Evolutionary conservation across 1,139 yeast genomes (phyloP), one percentile per base, ranked within the genome.

Genomic region (Eremothecium cymbalariae): DNA sequence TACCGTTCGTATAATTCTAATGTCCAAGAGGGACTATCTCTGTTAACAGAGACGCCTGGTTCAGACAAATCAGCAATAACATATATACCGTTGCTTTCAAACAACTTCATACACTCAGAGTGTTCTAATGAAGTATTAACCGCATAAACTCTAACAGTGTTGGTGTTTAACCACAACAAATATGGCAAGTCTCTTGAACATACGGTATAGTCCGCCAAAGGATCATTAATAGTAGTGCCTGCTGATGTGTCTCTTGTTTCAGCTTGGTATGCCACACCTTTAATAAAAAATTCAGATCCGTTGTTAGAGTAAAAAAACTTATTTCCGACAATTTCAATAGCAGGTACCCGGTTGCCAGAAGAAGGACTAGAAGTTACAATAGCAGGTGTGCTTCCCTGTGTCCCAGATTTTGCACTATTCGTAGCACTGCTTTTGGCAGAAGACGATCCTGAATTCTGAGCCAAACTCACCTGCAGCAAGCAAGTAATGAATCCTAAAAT

Each of bases 141-240:
- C 14, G 90, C 83, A 54, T 81, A 81, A 16, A 81, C 82, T 62
- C 93, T 68, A 47, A 81, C 60, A 41, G 80, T 77, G 54, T 81
- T 80, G 44, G 82, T 70, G 34, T 74, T 68, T 39, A 79, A 60
- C 22, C 70, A 71, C 45, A 63, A 60, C 43, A 79, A 68, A 53
- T 77, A 74, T 46, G 78, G 72, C 44, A 86, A 70, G 57, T 88
- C 97, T 60, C 97, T 76, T 47, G 71, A 62, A 69, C 96, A 84
- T 16, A 70, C 58, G 2, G 56, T 68, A 28, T 61, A 63, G 54
- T 83, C 83, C 25, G 88, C 82, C 39, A 85, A 65, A 16, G 95
- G 95, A 58, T 85, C 85, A 37, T 64, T 63, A 49, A 75, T 74
- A 30, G 70, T 48, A 39, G 67, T 63, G 43, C 59, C 65, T 28